Evolutionary conservation across 116 monocot genomes (phyloP).

Genomic region (Zostera marina): DNA sequence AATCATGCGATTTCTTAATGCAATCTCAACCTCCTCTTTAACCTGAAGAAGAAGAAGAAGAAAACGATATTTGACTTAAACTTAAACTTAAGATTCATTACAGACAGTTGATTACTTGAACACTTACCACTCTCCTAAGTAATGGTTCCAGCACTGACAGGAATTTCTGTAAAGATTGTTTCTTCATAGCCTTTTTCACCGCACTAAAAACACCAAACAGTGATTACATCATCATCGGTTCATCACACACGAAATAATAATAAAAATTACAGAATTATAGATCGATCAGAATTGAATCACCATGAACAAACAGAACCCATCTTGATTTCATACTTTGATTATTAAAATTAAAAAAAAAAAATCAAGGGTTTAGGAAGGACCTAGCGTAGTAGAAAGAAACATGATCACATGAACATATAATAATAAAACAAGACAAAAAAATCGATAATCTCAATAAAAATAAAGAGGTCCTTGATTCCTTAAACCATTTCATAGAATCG

Average conservation of each 20-base stretch:
- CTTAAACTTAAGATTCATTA: not conserved
- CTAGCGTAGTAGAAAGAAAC: not conserved
- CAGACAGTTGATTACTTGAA: not conserved
- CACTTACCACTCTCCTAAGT: slow-evolving; percentile 3
- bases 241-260: too few species aligned
- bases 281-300: too few species aligned
- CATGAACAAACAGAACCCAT: too few species aligned
- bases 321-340: too few species aligned
- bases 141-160: slow-evolving; percentile 1
- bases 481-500: not conserved
- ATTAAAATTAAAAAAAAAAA: not conserved
- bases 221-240: too few species aligned
- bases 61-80: not conserved
- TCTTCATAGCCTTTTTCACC: slow-evolving; percentile 2
- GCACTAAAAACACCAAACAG: not conserved
- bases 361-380: not conserved
- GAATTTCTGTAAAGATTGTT: not conserved
- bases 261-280: too few species aligned
- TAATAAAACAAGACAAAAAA: not conserved
- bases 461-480: not conserved
- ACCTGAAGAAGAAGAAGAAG: slow-evolving; percentile 25
- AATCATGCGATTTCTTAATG: slow-evolving; percentile 39
- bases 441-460: not conserved
- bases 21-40: slow-evolving; percentile 84
- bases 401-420: not conserved